Evolutionary conservation across 2,329 filamentous ascomycete species (phyloP), one percentile per base, ranked within the genome.

Genomic region (Raffaelea albimanens): DNA sequence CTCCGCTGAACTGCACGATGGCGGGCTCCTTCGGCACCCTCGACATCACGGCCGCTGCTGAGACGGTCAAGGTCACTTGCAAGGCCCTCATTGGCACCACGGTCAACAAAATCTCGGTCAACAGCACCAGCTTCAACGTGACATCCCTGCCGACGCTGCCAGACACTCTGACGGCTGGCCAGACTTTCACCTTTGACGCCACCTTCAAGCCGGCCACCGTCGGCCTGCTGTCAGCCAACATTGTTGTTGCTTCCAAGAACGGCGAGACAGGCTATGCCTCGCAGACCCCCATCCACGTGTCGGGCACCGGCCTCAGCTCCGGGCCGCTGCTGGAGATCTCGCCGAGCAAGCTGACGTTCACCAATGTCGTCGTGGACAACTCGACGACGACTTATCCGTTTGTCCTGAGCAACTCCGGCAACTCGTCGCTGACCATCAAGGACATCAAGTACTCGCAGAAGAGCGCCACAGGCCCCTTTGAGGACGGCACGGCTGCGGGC

Each of bases 1-100:
- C 67, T 4, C 70, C 76, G 0, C 60, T 80, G 2, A 75, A 77
- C 56, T 80, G 76, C 55, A 72, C 73, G 0, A 63, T 69, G 0
- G 67, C 52, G 2, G 21, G 69, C 0, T 57, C 68, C 22, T 78
- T 79, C 52, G 71, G 72, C 2, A 65, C 58, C 1, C 61, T 66
- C 1, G 63, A 71, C 31, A 59, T 76, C 33, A 64, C 65, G 14
- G 61, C 58, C 14, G 51, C 57, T 1, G 64, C 65, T 0, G 53
- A 56, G 8, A 50, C 60, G 3, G 53, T 57, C 16, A 61, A 55
- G 0, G 57, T 80, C 4, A 72, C 64, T 3, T 80, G 76, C 59
- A 67, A 53, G 2, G 75, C 76, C 1, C 62, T 67, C 10, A 65
- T 72, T 20, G 65, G 57, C 4, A 60, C 72, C 0, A 65, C 62